These are phyloP conservation scores for Solanum appendiculatum DNA, from an alignment of 257 asterid species.

Conservation along the genomic window DNA sequence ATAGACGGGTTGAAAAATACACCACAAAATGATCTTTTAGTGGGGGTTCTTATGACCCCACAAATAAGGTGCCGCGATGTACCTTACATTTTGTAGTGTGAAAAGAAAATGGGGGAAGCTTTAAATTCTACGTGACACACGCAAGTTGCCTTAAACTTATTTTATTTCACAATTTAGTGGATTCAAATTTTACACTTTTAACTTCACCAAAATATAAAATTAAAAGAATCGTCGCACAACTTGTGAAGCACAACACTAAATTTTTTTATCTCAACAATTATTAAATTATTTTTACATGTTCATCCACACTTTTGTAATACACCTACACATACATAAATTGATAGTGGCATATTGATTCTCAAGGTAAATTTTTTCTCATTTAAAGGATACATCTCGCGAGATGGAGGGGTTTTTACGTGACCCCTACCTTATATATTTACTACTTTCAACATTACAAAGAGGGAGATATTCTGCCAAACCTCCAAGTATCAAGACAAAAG, in stretches of 20 bases:
- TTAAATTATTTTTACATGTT: background rate
- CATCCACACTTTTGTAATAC: background rate
- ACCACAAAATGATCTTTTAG: no score
- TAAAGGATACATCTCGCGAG: background rate
- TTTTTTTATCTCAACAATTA: background rate
- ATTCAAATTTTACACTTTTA: background rate
- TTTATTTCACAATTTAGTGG: background rate
- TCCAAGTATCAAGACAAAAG: background rate
- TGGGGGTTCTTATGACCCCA: background rate
- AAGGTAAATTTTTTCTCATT: no score
- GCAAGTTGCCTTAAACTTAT: background rate
- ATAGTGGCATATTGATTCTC: background rate
- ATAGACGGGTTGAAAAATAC: background rate
- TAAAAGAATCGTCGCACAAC: no score
- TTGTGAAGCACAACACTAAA: background rate
- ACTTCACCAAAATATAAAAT: background rate
- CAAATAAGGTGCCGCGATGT: no score
- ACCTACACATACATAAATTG: no score
- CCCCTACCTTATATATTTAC: background rate
- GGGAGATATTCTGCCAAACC: background rate
- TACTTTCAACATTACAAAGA: background rate
- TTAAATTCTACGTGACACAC: background rate
- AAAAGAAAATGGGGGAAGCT: background rate
- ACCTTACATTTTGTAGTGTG: background rate
- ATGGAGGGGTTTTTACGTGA: background rate